These are phyloP conservation scores for Toxoplasma gondii DNA, from an alignment of 169 alveolate species.

Conservation along the genomic window DNA sequence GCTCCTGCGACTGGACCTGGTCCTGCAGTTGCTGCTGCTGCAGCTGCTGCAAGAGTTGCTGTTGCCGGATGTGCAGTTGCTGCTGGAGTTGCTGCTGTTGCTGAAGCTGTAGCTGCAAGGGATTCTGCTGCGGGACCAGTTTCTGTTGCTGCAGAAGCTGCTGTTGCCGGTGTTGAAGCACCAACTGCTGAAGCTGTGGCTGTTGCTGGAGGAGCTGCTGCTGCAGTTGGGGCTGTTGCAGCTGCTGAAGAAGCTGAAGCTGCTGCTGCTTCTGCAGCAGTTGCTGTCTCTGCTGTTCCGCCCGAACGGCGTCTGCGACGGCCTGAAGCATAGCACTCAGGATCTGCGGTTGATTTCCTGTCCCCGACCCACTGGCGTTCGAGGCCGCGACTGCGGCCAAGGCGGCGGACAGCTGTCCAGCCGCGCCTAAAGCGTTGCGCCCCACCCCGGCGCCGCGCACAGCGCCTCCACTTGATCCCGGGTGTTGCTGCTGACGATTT, in stretches of 20 bases:
- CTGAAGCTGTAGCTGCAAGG: neutral
- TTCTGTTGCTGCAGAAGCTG: conserved; percentile 12
- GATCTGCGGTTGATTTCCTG: neutral
- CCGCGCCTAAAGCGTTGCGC: neutral
- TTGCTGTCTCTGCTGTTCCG: conserved; percentile 21
- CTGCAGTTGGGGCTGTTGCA: neutral
- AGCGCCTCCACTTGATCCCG: neutral
- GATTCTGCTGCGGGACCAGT: neutral
- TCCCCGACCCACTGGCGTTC: neutral
- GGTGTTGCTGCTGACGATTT: neutral
- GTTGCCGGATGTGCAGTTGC: conserved; percentile 3
- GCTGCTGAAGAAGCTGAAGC: neutral
- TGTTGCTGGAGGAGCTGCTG: neutral
- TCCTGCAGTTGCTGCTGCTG: conserved; percentile 6
- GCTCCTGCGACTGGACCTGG: conserved; percentile 11
- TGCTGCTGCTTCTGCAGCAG: conserved; percentile 32
- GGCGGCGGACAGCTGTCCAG: conserved; percentile 7
- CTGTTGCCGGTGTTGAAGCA: neutral
- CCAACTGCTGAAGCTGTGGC: neutral
- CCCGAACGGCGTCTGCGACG: conserved; percentile 7
- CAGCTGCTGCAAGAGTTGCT: neutral
- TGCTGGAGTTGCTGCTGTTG: neutral
- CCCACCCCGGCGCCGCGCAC: neutral
- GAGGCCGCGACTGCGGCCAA: neutral
- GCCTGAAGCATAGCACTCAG: neutral